Base-by-base conservation (phyloP, 23 red algal genomes). In the Cyanidium caldarium region DNA sequence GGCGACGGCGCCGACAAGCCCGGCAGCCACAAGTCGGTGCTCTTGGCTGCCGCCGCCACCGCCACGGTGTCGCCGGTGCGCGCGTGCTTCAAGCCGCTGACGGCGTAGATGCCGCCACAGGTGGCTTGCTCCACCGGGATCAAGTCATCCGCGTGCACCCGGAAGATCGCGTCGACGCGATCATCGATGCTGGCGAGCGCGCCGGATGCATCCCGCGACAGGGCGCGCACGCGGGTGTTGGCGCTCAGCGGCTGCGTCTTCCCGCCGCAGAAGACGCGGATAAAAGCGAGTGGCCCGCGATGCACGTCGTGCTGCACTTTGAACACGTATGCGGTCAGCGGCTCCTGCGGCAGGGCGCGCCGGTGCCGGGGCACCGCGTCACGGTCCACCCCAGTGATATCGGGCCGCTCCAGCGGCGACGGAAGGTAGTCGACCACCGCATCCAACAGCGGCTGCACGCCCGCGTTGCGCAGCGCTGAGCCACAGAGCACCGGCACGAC, bases 251-350 rank as follows among this genome's bases (percentile, higher is more conserved):
- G 21, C 51, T 7, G n/a, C 7, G 13, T 61, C 7, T 16, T 28
- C 21, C 35, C 67, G 36, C 83, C 84, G 0, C 57, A 68, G 70
- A 89, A 88, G 26, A 83, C 74, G 33, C 92, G 81, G 17, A 98
- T 37, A 65, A 82, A 79, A 28, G 85, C 84, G 21, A 98, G 74
- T 23, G 76, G 65, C 14, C 92, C 92, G 15, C 84, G 73, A 74
- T 98, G 92, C 58, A 46, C 65, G 56, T 98, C 84, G 42, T 85
- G 75, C 35, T 68, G 66, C 15, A 98, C 84, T 39, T 98, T 98
- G 73, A 88, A 98, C 1, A 83, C 84, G n/a, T 80, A 82, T 13
- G 92, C 84, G 5, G 86, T 36, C 36, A 89, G 75, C 0, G 83
- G 71, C 5, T 72, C 82, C 45, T 38, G 19, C 2, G n/a, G 19